These are phyloP conservation scores for Smittium mucronatum DNA, from an alignment of 371 early-diverging fungal genomes.

Conservation along the genomic window DNA sequence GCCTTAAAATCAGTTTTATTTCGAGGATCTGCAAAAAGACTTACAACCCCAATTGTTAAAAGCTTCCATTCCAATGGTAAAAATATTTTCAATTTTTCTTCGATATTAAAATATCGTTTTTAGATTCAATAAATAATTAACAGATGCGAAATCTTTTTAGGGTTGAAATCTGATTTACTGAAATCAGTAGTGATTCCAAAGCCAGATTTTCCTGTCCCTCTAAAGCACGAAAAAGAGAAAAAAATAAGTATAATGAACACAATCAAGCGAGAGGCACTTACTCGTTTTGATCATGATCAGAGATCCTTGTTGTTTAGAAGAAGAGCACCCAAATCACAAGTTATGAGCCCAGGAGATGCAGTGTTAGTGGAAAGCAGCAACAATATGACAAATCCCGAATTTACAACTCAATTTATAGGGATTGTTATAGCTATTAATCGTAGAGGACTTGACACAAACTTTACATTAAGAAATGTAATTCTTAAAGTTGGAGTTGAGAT, in stretches of 20 bases:
- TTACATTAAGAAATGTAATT: conserved; percentile 68
- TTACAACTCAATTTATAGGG: conserved; percentile 55
- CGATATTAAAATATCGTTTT: no score
- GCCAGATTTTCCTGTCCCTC: conserved; percentile 23
- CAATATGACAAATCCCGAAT: conserved; percentile 46
- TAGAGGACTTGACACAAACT: conserved; percentile 59
- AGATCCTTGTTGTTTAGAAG: conserved; percentile 28
- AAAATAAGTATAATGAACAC: conserved; percentile 55
- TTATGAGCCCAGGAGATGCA: conserved; percentile 49
- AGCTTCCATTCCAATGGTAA: no score
- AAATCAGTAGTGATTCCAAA: conserved; percentile 21
- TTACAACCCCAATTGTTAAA: no score
- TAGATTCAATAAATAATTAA: no score
- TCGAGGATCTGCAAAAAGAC: no score
- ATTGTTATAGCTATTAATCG: conserved; percentile 68
- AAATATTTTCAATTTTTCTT: no score
- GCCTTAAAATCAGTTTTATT: no score
- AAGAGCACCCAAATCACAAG: conserved; percentile 21
- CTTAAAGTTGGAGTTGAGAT: conserved; percentile 73
- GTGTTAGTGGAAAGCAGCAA: conserved; percentile 58
- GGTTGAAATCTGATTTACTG: neutral
- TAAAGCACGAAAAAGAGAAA: conserved; percentile 34
- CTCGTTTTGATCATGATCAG: conserved; percentile 45
- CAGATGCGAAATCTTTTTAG: no score
- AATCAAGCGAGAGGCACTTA: conserved; percentile 44